Base-by-base conservation (phyloP, 2,329 filamentous ascomycete genomes). In the Botrytis fabae region DNA sequence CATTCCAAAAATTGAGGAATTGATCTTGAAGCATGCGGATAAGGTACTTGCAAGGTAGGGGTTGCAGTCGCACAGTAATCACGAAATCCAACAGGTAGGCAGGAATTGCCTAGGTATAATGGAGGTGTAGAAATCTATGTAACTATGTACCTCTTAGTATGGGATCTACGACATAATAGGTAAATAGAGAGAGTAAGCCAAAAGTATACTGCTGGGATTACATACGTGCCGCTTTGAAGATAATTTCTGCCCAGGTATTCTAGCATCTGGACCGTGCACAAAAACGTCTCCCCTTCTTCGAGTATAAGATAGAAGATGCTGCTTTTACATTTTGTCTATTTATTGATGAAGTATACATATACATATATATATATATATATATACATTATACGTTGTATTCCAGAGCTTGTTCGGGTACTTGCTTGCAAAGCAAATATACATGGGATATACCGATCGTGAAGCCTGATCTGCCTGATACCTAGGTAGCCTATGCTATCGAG, bases 261-360 rank as follows among this genome's bases (percentile, higher is more conserved):
- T 63, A 40, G 59, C 40, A 57, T 40, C 59, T 40, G 35, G 42
- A 32, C 62, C 62, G 63, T 65, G 63, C 63, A 32, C 42, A 61
- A 38, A 40, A 57, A 18, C n/a, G n/a, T 25, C 16, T 40, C 59
- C 16, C 44, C 32, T 51, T 51, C 22, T 35, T 65, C n/a, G 44
- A 20, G 40, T n/a, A 10, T n/a, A 9, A 20, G n/a, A 38, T n/a
- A 20, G 10, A 9, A 28, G n/a, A 38, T 32, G 63, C 63, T n/a
- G 63, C 63, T 51, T 66, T 51, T 66, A 66, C 4, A 38, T 38
- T 18, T 25, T 25, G 42, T 65, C 28, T 46, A 16, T 32, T 38
- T 38, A 38, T 38, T 38, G 38, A 38, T 8, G 28, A 28, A 28
- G n/a, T n/a, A n/a, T n/a, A n/a, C n/a, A n/a, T n/a, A n/a, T n/a